Evolutionary conservation across 768 basidiomycete genomes (phyloP), one percentile per base, ranked within the genome.

Genomic region (Lactarius sp.): DNA sequence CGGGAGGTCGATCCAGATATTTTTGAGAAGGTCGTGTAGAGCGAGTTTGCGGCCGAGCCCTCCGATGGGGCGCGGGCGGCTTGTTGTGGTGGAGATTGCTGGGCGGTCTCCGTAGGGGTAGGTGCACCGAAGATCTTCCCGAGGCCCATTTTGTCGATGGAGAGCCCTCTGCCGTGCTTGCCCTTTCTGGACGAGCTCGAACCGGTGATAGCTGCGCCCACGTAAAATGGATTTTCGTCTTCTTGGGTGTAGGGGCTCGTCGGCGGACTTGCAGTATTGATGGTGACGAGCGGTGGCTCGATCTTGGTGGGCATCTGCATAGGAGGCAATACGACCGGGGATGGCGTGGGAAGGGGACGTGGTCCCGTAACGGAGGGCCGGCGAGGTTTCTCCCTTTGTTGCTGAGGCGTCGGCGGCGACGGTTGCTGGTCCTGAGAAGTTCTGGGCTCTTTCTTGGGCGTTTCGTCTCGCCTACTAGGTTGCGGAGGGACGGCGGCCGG

Each of bases 121-220:
- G 73, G 70, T 18, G 78, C 71, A 37, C 82, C 82, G 59, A 92
- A 87, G 59, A 93, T 82, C 76, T 89, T 92, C 57, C 84, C 83
- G 3, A 93, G 78, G 10, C 86, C 88, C 68, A 92, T 84, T 73
- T 87, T 88, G 77, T 92, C 91, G 67, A 92, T 75, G 4, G 90
- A 90, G 64, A 89, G 76, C 9, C 88, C 88, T 67, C 85, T 85
- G 62, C 80, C 79, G 67, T 87, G 84, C 27, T 86, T 81, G 60
- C 81, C 78, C 42, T 77, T 73, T 57, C 69, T 72, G 18, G 76
- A 77, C 37, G 77, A 76, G 18, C 78, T 79, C 49, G 72, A 27
- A 37, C 59, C 66, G 37, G 66, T 61, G n/a, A 66, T 68, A 33
- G 70, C 69, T 10, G 66, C 56, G 56, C 62, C 62, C 20, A 59